Percentiles rank a stretch among this genome's conserved stretches.
Conservation (phyloP, 192 early-diverging fungal species). For the Geranomyces variabilis region DNA sequence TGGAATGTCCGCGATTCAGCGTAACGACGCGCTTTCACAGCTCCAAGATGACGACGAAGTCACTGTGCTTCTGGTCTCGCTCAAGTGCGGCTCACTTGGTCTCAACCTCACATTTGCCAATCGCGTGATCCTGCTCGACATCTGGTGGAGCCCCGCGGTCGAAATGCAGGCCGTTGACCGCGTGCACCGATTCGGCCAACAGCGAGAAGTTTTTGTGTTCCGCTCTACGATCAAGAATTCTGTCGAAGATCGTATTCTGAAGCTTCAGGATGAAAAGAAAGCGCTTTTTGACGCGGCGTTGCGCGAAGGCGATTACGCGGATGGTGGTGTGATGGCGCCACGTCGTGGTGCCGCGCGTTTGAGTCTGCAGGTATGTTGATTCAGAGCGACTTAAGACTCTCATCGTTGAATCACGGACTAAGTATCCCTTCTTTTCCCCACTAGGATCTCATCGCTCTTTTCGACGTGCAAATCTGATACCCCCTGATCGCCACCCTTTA, state of each 20-base stretch:
- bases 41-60: slow-evolving; percentile 21
- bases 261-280: slow-evolving; percentile 50
- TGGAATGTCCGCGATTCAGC: slow-evolving; percentile 13
- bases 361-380: too few species aligned
- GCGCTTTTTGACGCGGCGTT: slow-evolving; percentile 4
- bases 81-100: slow-evolving; percentile 71
- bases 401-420: too few species aligned
- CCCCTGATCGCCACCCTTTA: too few species aligned
- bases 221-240: slow-evolving; percentile 62
- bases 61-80: slow-evolving; percentile 64
- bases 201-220: slow-evolving; percentile 58
- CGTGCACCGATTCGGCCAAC: slow-evolving; percentile 73
- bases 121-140: slow-evolving; percentile 74
- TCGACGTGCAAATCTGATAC: too few species aligned
- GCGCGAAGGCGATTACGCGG: neutral
- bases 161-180: slow-evolving; percentile 75
- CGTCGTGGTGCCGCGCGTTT: too few species aligned
- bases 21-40: slow-evolving; percentile 16
- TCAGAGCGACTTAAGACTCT: too few species aligned
- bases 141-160: slow-evolving; percentile 81
- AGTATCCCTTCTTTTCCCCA: too few species aligned
- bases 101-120: slow-evolving; percentile 70
- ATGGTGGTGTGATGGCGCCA: too few species aligned
- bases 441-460: too few species aligned
- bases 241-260: slow-evolving; percentile 73